Base-by-base conservation (phyloP, 345 rosid genomes). In the Salix purpurea region DNA sequence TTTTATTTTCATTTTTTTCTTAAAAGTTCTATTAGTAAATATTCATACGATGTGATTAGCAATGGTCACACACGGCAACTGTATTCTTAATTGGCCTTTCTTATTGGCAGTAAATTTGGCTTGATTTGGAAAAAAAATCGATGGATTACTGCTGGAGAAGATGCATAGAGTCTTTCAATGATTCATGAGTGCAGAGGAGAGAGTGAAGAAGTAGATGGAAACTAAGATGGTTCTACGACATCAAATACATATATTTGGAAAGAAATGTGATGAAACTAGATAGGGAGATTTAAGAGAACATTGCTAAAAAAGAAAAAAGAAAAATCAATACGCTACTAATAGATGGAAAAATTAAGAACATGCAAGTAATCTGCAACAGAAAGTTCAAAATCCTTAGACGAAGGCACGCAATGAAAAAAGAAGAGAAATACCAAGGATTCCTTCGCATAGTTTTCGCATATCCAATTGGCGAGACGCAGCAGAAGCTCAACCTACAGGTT, bases 401-500 rank as follows among this genome's bases (percentile, higher is more conserved):
- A 23, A 58, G 26, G 65, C 26, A 23, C 74, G 32, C 5, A 75
- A 48, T 65, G 68, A 84, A 72, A 68, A 32, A 26, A 72, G 76
- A 48, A 77, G 79, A 79, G 77, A 77, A 66, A 66, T 86, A 96
- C 99, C 97, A 91, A 82, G 4, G 99, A 88, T 81, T 96, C 90
- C 81, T 83, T 87, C 76, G 37, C 34, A 81, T 92, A 86, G 81
- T 92, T 91, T 87, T 96, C 91, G 77, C 98, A 96, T 79, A 96
- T 90, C 97, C 97, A 96, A 82, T 92, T 93, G 26, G 95, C 96
- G 71, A 96, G 97, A 76, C 77, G 84, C 26, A 96, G 1, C 34
- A 89, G 85, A 80, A 96, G 90, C 83, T 96, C 99, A 70, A 44
- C 98, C 97, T 23, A 92, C 95, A 76, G 99, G 99, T 82, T 96